These are phyloP conservation scores for Exophiala oligosperma DNA, from an alignment of 2,329 filamentous ascomycete species.

Conservation along the genomic window DNA sequence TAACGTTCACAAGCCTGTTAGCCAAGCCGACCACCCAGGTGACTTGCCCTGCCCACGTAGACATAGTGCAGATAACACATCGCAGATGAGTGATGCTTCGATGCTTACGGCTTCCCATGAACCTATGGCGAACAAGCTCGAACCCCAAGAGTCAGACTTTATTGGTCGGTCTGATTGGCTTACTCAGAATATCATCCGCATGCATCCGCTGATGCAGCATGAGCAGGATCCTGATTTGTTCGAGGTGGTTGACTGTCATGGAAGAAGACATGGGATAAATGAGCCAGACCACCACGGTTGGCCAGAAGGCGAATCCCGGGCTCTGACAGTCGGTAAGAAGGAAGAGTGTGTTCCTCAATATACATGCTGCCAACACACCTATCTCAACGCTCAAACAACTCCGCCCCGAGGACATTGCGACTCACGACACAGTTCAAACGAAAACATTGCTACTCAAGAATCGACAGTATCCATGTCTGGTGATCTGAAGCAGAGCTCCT, in stretches of 20 bases:
- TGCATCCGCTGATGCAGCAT: constrained; percentile 26
- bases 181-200: constrained; percentile 26
- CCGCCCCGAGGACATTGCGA: not conserved
- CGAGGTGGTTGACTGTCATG: not conserved
- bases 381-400: not conserved
- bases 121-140: constrained; percentile 9
- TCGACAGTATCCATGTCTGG: constrained; percentile 10
- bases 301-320: constrained; percentile 9
- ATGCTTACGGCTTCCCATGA: constrained; percentile 15
- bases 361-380: constrained; percentile 7
- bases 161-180: constrained; percentile 20
- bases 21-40: not conserved
- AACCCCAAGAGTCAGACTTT: constrained; percentile 2
- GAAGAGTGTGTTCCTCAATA: not conserved
- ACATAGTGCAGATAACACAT: constrained; percentile 9
- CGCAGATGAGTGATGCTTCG: constrained; percentile 23
- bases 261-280: constrained; percentile 6
- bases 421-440: not conserved
- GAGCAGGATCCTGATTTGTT: constrained; percentile 2
- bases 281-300: constrained; percentile 7
- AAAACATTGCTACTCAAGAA: not conserved
- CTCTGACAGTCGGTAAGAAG: not conserved
- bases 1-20: not conserved
- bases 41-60: constrained; percentile 5
- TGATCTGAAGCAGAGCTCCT: constrained; percentile 1